Evolutionary conservation across 2,329 filamentous ascomycete species (phyloP).

Genomic region (Dactylellina leptospora): DNA sequence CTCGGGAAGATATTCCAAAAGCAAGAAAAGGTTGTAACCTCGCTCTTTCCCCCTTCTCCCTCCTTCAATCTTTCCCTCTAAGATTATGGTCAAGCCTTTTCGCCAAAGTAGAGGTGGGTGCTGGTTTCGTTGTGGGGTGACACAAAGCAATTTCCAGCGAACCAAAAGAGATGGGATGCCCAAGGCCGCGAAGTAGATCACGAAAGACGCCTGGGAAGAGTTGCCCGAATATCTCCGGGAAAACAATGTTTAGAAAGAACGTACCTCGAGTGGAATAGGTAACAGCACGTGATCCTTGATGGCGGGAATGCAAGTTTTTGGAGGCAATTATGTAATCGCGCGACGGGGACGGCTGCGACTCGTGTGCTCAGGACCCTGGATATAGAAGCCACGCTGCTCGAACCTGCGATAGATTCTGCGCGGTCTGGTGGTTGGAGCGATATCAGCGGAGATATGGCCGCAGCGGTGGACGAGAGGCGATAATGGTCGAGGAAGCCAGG

Average conservation of each 20-base stretch:
- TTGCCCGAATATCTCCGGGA: no score
- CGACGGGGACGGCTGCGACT: neutral
- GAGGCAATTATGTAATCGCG: neutral
- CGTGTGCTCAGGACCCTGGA: neutral
- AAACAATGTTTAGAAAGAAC: no score
- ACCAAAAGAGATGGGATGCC: constrained; percentile 8
- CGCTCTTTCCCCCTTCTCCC: no score
- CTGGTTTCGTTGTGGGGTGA: constrained; percentile 9
- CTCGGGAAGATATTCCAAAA: no score
- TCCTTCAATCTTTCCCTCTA: neutral
- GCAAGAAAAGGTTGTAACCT: no score
- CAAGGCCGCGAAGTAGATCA: neutral
- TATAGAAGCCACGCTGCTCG: neutral
- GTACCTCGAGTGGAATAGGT: neutral
- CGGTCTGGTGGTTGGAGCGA: no score
- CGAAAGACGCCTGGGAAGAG: no score
- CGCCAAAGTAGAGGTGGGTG: neutral
- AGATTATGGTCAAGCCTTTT: neutral
- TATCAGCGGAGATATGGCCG: no score
- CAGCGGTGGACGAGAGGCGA: no score
- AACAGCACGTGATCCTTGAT: neutral
- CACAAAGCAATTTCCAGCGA: constrained; percentile 18
- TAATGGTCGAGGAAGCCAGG: constrained; percentile 22
- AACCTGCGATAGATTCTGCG: no score
- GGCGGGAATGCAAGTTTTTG: neutral